A percentile compares a stretch with the other conserved stretches of the same genome.
phyloP scores from a whole-genome alignment of 1,284 basidiomycete genomes.

The Tylopilus sp. region DNA sequence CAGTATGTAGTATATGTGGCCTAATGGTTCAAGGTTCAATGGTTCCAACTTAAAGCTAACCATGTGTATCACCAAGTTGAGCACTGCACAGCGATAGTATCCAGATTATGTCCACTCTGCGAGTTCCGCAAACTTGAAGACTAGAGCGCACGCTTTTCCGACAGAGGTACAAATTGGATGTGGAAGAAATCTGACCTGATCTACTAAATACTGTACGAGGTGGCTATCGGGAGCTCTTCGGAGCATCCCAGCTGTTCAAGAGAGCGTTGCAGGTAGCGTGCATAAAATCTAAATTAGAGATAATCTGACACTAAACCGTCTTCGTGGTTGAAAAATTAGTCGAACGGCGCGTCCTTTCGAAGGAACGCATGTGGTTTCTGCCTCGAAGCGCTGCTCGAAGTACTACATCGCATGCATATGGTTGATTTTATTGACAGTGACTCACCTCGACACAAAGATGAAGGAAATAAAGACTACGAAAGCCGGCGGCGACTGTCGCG shows the following conservation, averaged over 20 bases:
- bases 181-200: slow-evolving; percentile 89
- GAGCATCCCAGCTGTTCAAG: slow-evolving; percentile 75
- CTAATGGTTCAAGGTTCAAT: too few relatives aligned
- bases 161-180: slow-evolving; percentile 82
- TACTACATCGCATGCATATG: slow-evolving; percentile 34
- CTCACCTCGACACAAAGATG: slow-evolving; percentile 58
- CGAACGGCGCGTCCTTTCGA: slow-evolving; percentile 87
- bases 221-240: slow-evolving; percentile 77
- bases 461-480: slow-evolving; percentile 87
- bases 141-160: slow-evolving; percentile 88
- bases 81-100: neutral
- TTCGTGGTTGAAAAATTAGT: slow-evolving; percentile 78
- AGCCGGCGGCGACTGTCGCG: slow-evolving; percentile 78
- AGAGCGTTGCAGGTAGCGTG: slow-evolving; percentile 70
- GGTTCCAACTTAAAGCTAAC: too few relatives aligned
- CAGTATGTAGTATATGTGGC: too few relatives aligned
- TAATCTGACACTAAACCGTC: slow-evolving; percentile 60
- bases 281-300: neutral
- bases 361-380: slow-evolving; percentile 89
- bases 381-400: slow-evolving; percentile 85
- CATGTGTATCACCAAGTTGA: too few relatives aligned
- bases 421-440: neutral
- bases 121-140: slow-evolving; percentile 77
- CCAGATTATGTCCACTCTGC: slow-evolving; percentile 84
- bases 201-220: slow-evolving; percentile 80